These are phyloP conservation scores for Neurospora cerealis DNA, from an alignment of 495 filamentous ascomycete species.

Conservation along the genomic window DNA sequence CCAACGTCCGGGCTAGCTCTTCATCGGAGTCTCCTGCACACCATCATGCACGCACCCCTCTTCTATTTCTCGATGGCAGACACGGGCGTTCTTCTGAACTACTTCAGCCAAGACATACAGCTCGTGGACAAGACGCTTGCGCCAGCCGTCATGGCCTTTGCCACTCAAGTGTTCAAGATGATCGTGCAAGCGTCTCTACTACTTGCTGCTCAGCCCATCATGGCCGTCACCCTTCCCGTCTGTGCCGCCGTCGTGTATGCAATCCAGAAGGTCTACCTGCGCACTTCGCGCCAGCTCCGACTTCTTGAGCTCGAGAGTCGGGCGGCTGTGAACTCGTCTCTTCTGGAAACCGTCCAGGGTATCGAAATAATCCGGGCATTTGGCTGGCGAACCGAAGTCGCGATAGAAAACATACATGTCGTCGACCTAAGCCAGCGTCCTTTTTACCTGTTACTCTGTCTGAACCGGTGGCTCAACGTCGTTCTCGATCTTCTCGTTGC, in stretches of 20 bases:
- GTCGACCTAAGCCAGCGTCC: conserved; percentile 31
- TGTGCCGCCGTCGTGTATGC: conserved; percentile 31
- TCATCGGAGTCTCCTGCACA: conserved; percentile 12
- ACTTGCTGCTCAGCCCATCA: conserved; percentile 32
- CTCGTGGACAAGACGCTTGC: conserved; percentile 47
- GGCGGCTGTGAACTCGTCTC: conserved; percentile 48
- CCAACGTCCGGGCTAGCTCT: conserved; percentile 8
- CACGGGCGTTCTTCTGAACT: conserved; percentile 17
- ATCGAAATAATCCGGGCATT: conserved; percentile 39
- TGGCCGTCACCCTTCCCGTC: conserved; percentile 26
- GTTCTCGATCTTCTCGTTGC: conserved; percentile 33
- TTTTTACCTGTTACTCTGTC: conserved; percentile 31
- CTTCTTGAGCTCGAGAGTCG: conserved; percentile 54
- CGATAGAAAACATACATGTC: conserved; percentile 9
- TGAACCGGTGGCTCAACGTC: conserved; percentile 37
- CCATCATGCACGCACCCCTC: conserved; percentile 8
- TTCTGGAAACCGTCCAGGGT: conserved; percentile 40
- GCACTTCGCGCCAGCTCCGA: conserved; percentile 54
- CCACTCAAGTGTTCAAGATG: conserved; percentile 17
- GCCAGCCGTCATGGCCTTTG: conserved; percentile 13
- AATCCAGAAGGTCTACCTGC: conserved; percentile 52
- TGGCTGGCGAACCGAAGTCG: conserved; percentile 24
- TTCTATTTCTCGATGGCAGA: conserved; percentile 7
- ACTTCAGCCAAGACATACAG: conserved; percentile 51
- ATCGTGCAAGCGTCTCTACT: conserved; percentile 28